A percentile compares a stretch with the other conserved stretches of the same genome.
Evolutionary conservation across 2,329 filamentous ascomycete genomes (phyloP).

Genomic region (Drechslerella dactyloides): DNA sequence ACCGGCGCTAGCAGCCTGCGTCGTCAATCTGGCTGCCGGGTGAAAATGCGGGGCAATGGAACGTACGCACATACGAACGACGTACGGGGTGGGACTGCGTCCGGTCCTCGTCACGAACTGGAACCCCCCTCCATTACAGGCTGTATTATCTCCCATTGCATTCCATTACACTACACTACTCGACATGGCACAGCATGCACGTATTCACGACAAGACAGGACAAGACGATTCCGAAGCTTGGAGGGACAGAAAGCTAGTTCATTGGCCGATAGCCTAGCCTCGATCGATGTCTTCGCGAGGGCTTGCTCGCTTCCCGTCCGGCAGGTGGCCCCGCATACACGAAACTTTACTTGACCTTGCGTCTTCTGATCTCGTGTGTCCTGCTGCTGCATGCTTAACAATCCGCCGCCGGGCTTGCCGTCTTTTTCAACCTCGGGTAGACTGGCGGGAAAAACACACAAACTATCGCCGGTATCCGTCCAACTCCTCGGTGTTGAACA

Average conservation of each 20-base stretch:
- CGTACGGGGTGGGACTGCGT: background rate
- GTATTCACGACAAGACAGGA: constrained; percentile 9
- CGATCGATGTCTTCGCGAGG: background rate
- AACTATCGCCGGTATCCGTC: no score
- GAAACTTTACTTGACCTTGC: constrained; percentile 11
- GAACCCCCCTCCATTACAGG: background rate
- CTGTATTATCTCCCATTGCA: no score
- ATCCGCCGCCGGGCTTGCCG: constrained; percentile 11
- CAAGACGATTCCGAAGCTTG: background rate
- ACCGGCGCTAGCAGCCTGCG: constrained; percentile 10
- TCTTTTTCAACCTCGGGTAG: constrained; percentile 46
- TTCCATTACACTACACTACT: background rate
- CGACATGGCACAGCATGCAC: no score
- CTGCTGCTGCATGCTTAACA: constrained; percentile 10
- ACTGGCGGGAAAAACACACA: no score
- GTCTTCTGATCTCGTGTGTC: constrained; percentile 21
- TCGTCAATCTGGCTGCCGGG: background rate
- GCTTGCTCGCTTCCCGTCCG: background rate
- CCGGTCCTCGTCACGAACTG: constrained; percentile 31
- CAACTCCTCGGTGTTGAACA: no score
- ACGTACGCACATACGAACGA: background rate
- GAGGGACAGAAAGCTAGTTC: no score
- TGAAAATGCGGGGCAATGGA: constrained; percentile 49
- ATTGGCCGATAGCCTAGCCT: background rate
- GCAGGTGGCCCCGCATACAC: background rate